Evolutionary conservation across 805 yeast species (phyloP), one percentile per base, ranked within the genome.

Genomic region (Ogataea ramenticola): DNA sequence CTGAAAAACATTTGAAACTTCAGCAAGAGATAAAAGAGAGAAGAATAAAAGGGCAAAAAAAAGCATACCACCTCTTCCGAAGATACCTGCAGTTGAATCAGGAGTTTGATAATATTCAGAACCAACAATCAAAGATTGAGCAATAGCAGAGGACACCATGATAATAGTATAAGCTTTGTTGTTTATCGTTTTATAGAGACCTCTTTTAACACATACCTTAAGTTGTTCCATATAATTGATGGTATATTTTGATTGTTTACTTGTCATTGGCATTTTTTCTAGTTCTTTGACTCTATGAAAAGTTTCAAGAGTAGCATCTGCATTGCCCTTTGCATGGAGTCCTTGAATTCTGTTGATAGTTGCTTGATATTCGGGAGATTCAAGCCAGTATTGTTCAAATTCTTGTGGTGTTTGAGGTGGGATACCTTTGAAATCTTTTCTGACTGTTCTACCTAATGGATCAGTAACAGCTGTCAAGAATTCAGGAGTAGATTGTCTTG

Each of bases 401-500:
- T 79, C 85, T 19, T 63, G 60, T 24, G 83, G 70, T 22, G 81
- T 66, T 44, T 69, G 65, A 29, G 86, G 86, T 31, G 79, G 77
- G 47, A 65, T 70, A 36, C 65, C 64, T 56, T 78, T 83, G 52
- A 50, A 77, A 17, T 84, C 86, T 14, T 71, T 70, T 49, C 60
- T 65, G 36, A 65, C 51, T 29, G 65, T 56, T 65, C 85, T 71
- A 49, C 80, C 82, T 30, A 72, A 75, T 31, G 81, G 84, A 54
- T 80, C 81, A 15, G 86, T 80, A 44, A 80, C 75, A 10, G 86
- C 77, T 21, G 86, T 80, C 56, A 80, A 73, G 55, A 69, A 80
- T 60, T 80, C 86, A 15, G 86, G 81, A 29, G 86, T 78, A 14
- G 84, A 76, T 75, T 77, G 80, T 71, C 86, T 76, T 44, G 69